phyloP scores from a whole-genome alignment of 2,329 filamentous ascomycete genomes.

The Canariomyces notabilis region DNA sequence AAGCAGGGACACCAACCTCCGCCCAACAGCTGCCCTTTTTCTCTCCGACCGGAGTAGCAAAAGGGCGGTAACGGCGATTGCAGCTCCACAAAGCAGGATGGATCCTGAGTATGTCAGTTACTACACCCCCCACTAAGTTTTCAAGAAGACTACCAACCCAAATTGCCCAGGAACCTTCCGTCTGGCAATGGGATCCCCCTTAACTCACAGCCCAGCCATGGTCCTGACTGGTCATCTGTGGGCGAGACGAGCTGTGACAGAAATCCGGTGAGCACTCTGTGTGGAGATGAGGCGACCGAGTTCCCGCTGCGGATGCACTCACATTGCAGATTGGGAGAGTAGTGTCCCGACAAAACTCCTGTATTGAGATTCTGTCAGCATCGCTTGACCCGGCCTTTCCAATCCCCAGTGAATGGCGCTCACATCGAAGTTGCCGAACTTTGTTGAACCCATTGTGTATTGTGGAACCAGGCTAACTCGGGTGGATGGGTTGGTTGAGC shows the following conservation, averaged over 20 bases:
- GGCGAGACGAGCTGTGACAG: slow-evolving; percentile 60
- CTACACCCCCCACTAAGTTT: background rate
- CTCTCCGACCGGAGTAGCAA: slow-evolving; percentile 76
- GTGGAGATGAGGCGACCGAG: background rate
- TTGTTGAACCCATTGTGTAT: slow-evolving; percentile 52
- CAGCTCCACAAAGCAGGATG: slow-evolving; percentile 74
- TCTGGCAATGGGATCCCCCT: slow-evolving; percentile 67
- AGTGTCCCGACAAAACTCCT: slow-evolving; percentile 81
- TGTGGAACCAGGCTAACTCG: slow-evolving; percentile 15
- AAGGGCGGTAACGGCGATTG: slow-evolving; percentile 62
- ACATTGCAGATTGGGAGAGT: slow-evolving; percentile 83
- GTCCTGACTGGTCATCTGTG: slow-evolving; percentile 53
- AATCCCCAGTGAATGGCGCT: slow-evolving; percentile 24
- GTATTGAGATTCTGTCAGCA: slow-evolving; percentile 11
- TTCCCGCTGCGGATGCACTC: slow-evolving; percentile 35
- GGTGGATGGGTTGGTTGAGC: slow-evolving; percentile 9
- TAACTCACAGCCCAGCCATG: slow-evolving; percentile 67
- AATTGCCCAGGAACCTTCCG: slow-evolving; percentile 66
- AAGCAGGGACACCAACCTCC: slow-evolving; percentile 57
- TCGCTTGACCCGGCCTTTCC: background rate
- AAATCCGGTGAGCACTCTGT: slow-evolving; percentile 20
- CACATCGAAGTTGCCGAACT: slow-evolving; percentile 59
- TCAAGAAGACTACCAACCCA: slow-evolving; percentile 54
- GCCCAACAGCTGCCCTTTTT: slow-evolving; percentile 89
- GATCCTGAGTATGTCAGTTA: slow-evolving; percentile 56